A percentile compares a stretch with the other conserved stretches of the same genome.
phyloP scores from a whole-genome alignment of 371 early-diverging fungal genomes.

The Quaeritorhiza haematococci region DNA sequence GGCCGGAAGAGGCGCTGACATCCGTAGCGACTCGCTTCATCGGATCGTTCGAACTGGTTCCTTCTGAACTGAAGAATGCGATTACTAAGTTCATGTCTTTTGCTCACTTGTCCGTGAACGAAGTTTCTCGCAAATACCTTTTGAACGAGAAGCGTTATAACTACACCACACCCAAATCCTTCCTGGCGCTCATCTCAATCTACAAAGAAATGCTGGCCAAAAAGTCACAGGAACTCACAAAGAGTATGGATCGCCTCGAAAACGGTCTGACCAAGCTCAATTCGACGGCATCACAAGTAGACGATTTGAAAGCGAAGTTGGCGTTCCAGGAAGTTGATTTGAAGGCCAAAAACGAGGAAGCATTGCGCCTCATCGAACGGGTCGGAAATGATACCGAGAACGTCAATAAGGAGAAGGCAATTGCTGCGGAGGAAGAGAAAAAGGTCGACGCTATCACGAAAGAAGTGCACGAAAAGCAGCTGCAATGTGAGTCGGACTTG shows the following conservation, averaged over 20 bases:
- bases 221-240: conserved; percentile 45
- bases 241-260: conserved; percentile 58
- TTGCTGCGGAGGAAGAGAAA: conserved; percentile 59
- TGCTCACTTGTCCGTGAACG: conserved; percentile 52
- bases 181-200: conserved; percentile 50
- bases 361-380: conserved; percentile 50
- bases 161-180: conserved; percentile 62
- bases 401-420: conserved; percentile 61
- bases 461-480: conserved; percentile 52
- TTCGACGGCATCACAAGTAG: conserved; percentile 54
- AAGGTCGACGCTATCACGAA: conserved; percentile 55
- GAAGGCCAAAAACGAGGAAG: conserved; percentile 58
- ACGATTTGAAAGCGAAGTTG: conserved; percentile 56
- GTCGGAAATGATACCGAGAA: conserved; percentile 59
- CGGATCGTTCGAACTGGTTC: conserved; percentile 46
- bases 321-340: conserved; percentile 60
- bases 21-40: conserved; percentile 56
- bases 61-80: conserved; percentile 35
- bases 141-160: conserved; percentile 58
- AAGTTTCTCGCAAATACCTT: conserved; percentile 51
- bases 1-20: conserved; percentile 55
- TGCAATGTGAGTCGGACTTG: conserved; percentile 48
- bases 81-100: conserved; percentile 59
- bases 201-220: conserved; percentile 60
- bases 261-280: conserved; percentile 60